Percentiles rank a stretch among this genome's conserved stretches.
Evolutionary conservation across 1,139 yeast species (phyloP).

Genomic region (Nakaseomyces bracarensis): DNA sequence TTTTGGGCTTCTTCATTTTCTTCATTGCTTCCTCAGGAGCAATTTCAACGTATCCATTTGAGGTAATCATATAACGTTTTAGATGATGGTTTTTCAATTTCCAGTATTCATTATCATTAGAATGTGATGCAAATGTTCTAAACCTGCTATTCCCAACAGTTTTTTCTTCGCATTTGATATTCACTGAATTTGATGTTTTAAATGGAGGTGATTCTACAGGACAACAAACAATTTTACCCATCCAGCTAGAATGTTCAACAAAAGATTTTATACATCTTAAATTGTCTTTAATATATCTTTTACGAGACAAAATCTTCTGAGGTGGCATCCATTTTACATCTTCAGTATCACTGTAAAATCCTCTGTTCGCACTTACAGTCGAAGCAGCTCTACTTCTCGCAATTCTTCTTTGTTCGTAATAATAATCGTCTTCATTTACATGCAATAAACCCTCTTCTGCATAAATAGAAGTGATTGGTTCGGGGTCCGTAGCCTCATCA

Average conservation of each 20-base stretch:
- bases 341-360: constrained; percentile 25
- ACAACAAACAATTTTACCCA: constrained; percentile 41
- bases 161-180: constrained; percentile 5
- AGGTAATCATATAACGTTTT: background rate
- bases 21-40: background rate
- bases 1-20: background rate
- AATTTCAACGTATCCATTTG: constrained; percentile 7
- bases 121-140: background rate
- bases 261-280: constrained; percentile 51
- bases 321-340: constrained; percentile 45
- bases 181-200: constrained; percentile 20
- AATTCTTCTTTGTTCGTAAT: constrained; percentile 13
- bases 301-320: constrained; percentile 36
- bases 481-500: constrained; percentile 4
- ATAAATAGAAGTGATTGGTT: constrained; percentile 6
- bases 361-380: constrained; percentile 19
- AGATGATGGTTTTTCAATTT: constrained; percentile 13
- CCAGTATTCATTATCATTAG: constrained; percentile 9
- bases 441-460: constrained; percentile 22
- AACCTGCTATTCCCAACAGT: constrained; percentile 9
- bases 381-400: constrained; percentile 21
- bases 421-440: constrained; percentile 37
- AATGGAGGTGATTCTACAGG: constrained; percentile 33
- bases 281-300: constrained; percentile 45
- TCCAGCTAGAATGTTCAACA: constrained; percentile 47